These are phyloP conservation scores for Hanseniaspora guilliermondii DNA, from an alignment of 805 yeast species.

Conservation along the genomic window DNA sequence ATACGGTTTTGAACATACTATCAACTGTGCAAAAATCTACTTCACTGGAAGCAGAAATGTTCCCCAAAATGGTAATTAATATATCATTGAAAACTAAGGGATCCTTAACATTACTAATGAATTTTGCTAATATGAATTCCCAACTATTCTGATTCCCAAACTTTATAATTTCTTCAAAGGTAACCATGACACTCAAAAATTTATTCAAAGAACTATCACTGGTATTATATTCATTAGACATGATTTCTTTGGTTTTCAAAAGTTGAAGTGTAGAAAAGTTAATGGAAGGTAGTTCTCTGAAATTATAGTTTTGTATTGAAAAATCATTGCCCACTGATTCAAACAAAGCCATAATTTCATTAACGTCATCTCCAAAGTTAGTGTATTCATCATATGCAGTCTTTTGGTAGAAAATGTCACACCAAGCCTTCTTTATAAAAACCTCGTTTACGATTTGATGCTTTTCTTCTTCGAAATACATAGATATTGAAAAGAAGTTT, in stretches of 20 bases:
- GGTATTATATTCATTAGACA: not conserved
- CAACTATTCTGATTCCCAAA: conserved; percentile 19
- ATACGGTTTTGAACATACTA: conserved; percentile 40
- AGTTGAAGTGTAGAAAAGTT: conserved; percentile 38
- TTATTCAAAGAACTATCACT: not conserved
- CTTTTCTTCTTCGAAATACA: conserved; percentile 10
- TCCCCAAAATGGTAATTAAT: conserved; percentile 62
- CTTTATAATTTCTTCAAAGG: conserved; percentile 36
- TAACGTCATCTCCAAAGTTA: conserved; percentile 22
- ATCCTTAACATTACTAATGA: not conserved
- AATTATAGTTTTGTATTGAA: conserved; percentile 43
- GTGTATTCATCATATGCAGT: conserved; percentile 29
- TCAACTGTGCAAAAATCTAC: conserved; percentile 29
- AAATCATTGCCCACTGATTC: conserved; percentile 11
- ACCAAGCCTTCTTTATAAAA: conserved; percentile 38
- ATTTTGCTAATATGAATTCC: conserved; percentile 18
- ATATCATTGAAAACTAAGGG: conserved; percentile 47
- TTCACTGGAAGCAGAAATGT: conserved; percentile 28
- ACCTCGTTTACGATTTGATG: conserved; percentile 13
- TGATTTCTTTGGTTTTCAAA: conserved; percentile 37
- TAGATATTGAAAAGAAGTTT: conserved; percentile 24
- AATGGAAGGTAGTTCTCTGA: conserved; percentile 44
- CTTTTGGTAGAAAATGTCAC: conserved; percentile 34
- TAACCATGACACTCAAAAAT: conserved; percentile 55
- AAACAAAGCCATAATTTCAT: conserved; percentile 19